Evolutionary conservation across 1,139 yeast genomes (phyloP).

Genomic region (Debaryomyces subglobosus): DNA sequence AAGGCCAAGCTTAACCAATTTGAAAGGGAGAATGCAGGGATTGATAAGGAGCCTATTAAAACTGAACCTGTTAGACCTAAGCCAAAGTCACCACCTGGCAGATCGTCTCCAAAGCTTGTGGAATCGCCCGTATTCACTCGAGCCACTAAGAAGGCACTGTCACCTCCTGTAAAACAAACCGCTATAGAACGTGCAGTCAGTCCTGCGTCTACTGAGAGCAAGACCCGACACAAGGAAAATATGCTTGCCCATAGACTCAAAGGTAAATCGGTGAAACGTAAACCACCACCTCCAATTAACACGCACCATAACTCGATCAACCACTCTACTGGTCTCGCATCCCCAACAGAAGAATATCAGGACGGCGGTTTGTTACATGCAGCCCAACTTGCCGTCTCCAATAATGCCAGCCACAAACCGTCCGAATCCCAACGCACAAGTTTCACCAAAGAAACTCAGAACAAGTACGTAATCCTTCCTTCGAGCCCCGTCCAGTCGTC

Average conservation of each 20-base stretch:
- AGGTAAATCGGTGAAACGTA: slow-evolving; percentile 26
- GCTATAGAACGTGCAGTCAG: slow-evolving; percentile 1
- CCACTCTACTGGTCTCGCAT: slow-evolving; percentile 40
- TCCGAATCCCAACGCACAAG: slow-evolving; percentile 38
- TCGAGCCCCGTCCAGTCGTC: slow-evolving; percentile 7
- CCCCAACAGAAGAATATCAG: slow-evolving; percentile 13
- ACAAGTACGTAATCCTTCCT: slow-evolving; percentile 1
- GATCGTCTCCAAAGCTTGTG: slow-evolving; percentile 27
- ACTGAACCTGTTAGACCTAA: slow-evolving; percentile 8
- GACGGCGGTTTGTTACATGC: slow-evolving; percentile 42
- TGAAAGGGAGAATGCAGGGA: slow-evolving; percentile 43
- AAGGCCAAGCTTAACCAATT: slow-evolving; percentile 49
- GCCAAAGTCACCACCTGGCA: slow-evolving; percentile 16
- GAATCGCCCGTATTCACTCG: slow-evolving; percentile 26
- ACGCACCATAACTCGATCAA: slow-evolving; percentile 23
- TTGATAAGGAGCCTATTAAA: neutral
- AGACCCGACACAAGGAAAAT: slow-evolving; percentile 9
- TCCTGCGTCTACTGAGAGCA: slow-evolving; percentile 6
- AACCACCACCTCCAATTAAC: slow-evolving; percentile 41
- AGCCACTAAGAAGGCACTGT: neutral
- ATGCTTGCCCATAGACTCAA: slow-evolving; percentile 16
- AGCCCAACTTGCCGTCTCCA: slow-evolving; percentile 50
- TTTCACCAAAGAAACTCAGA: slow-evolving; percentile 33
- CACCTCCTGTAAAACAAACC: neutral
- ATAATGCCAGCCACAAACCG: slow-evolving; percentile 24